Base-by-base conservation (phyloP, 208 protist genomes). In the Leishmania guyanensis region DNA sequence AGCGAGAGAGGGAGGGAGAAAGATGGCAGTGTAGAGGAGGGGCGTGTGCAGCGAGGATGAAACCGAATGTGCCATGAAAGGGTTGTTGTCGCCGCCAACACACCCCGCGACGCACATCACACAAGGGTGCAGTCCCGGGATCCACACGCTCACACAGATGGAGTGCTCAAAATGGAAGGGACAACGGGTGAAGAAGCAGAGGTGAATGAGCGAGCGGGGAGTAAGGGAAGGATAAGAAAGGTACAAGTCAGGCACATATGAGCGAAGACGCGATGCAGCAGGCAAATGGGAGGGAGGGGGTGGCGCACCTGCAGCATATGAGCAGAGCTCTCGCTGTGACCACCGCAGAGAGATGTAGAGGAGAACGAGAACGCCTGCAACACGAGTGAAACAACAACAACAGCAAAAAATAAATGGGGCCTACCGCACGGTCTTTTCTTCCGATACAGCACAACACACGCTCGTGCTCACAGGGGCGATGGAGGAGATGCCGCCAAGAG, bases 1-100 rank as follows among this genome's bases (percentile, higher is more conserved):
- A 62, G 56, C 56, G 22, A 62, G 56, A 62, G 56, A 62, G 56
- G 71, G 86, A 82, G 75, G 89, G 84, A 0, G 88, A 3, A 48
- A 50, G 16, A 84, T 46, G 29, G 70, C 70, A 54, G 71, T 72
- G 79, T 46, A 46, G 43, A 46, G 43, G 43, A 46, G 43, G 43
- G 43, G 43, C 58, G 80, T 39, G 72, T 56, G 46, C 29, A 46
- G 53, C 1, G 46, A 5, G 75, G 1, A 53, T 53, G 68, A n/a
- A 78, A 12, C 3, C 12, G n/a, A 66, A n/a, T 39, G 29, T 5
- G 12, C 29, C 26, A 39, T 20, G 66, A 39, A 16, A 66, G 12
- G 36, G 62, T 17, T n/a, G 0, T 16, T 33, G 62, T 20, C 62
- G 10, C 62, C 62, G 12, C 62, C 12, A 66, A 36, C 62, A 39